Evolutionary conservation across 2,329 filamentous ascomycete species (phyloP).

Genomic region (Pezicula carpinea): DNA sequence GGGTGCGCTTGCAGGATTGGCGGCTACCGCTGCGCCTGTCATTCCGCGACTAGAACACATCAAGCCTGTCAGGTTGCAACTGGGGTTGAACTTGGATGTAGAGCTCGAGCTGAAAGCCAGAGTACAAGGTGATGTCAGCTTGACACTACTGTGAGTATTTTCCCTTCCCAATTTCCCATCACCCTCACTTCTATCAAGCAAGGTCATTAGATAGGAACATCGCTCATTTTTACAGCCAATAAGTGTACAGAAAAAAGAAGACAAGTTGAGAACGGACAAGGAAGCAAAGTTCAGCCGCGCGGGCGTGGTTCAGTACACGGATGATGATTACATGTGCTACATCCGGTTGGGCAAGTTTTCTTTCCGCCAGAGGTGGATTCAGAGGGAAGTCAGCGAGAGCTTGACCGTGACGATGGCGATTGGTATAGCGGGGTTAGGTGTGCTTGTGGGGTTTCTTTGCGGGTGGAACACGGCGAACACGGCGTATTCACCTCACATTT

Average conservation of each 20-base stretch:
- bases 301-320: constrained; percentile 6
- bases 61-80: constrained; percentile 10
- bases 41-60: constrained; percentile 5
- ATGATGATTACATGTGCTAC: constrained; percentile 5
- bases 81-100: constrained; percentile 12
- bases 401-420: constrained; percentile 3
- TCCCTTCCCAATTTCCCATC: not conserved
- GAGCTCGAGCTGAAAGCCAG: constrained; percentile 13
- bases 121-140: constrained; percentile 10
- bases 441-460: not conserved
- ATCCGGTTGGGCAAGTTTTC: constrained; percentile 6
- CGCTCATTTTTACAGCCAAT: constrained; percentile 6
- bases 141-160: constrained; percentile 11
- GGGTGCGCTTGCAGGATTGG: not conserved
- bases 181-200: not conserved
- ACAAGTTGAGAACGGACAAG: constrained; percentile 1
- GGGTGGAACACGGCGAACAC: not conserved
- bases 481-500: too few species aligned
- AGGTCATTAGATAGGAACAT: not conserved
- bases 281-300: not conserved
- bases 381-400: constrained; percentile 8
- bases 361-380: constrained; percentile 8
- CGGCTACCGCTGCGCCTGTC: not conserved
- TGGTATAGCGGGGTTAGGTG: not conserved
- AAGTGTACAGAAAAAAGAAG: constrained; percentile 9